A percentile compares a stretch with the other conserved stretches of the same genome.
phyloP scores from a whole-genome alignment of 139 green algal species.

The Nannochloris sp. region DNA sequence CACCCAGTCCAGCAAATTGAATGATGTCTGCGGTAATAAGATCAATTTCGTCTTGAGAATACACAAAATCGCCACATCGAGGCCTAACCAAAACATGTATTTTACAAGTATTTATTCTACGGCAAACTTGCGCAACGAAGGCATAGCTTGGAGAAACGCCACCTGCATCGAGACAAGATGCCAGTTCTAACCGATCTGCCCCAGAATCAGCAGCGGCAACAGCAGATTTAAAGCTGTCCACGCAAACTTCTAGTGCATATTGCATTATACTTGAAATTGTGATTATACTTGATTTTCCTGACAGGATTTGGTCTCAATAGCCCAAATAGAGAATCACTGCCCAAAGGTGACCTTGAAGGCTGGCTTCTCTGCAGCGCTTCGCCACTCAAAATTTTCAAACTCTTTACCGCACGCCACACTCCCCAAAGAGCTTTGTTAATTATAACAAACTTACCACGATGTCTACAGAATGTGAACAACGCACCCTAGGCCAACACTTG shows the following conservation, averaged over 20 bases:
- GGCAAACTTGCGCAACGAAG: not conserved
- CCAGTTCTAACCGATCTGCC: slow-evolving; percentile 23
- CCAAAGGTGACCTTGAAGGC: no score
- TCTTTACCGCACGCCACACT: no score
- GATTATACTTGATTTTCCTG: no score
- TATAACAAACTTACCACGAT: no score
- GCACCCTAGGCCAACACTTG: slow-evolving; percentile 38
- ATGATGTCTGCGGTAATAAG: slow-evolving; percentile 18
- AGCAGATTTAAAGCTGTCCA: slow-evolving; percentile 12
- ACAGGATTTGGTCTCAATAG: no score
- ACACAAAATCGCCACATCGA: slow-evolving; percentile 19
- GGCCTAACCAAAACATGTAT: slow-evolving; percentile 23
- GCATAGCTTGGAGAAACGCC: slow-evolving; percentile 6
- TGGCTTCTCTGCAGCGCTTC: no score
- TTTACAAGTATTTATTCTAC: not conserved
- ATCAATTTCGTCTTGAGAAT: slow-evolving; percentile 10
- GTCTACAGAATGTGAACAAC: not conserved
- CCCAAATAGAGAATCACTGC: no score
- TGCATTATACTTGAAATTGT: no score
- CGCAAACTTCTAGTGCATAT: slow-evolving; percentile 25
- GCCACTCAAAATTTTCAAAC: no score
- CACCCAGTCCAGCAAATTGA: slow-evolving; percentile 8
- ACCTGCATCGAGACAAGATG: not conserved
- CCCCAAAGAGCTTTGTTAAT: no score
- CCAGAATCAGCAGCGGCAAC: not conserved